phyloP scores from a whole-genome alignment of 129 eudicot genomes.

The Solidago caesia region DNA sequence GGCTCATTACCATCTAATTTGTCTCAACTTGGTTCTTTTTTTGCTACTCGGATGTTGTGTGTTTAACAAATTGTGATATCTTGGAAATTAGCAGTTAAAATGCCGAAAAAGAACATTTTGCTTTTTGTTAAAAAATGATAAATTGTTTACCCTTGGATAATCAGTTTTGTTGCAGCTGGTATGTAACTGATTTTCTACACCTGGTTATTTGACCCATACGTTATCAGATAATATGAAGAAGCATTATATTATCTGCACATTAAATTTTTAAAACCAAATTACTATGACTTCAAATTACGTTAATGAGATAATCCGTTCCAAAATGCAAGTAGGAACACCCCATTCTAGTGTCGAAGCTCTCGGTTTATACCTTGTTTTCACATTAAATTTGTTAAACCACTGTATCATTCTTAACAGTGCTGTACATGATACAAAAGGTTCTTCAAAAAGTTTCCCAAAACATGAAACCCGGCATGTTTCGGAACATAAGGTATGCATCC shows the following conservation, averaged over 20 bases:
- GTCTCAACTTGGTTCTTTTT: not conserved
- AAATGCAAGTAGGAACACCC: not conserved
- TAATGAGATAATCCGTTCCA: not conserved
- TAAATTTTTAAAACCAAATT: not conserved
- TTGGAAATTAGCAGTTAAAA: not conserved
- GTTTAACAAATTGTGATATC: not conserved
- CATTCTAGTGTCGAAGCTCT: not conserved
- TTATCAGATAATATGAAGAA: not conserved
- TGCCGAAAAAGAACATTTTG: not conserved
- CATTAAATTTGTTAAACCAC: slow-evolving; percentile 15
- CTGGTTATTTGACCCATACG: not conserved
- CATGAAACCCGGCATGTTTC: slow-evolving; percentile 83
- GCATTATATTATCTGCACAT: no score
- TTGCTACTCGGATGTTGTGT: no score
- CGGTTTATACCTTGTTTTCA: slow-evolving; percentile 3
- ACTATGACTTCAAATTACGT: not conserved
- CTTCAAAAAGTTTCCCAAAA: slow-evolving; percentile 73
- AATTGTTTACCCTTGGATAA: not conserved
- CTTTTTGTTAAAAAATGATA: not conserved
- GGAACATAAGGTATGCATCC: slow-evolving; percentile 71
- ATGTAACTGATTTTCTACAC: not conserved
- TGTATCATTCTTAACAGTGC: slow-evolving; percentile 46
- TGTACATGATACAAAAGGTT: slow-evolving; percentile 61
- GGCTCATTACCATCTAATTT: not conserved
- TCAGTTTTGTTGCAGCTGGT: not conserved